Percentiles rank a stretch among this genome's conserved stretches.
These are phyloP conservation scores for Dactylellina parvicollis DNA, from an alignment of 2,329 filamentous ascomycete genomes.

Conservation along the genomic window DNA sequence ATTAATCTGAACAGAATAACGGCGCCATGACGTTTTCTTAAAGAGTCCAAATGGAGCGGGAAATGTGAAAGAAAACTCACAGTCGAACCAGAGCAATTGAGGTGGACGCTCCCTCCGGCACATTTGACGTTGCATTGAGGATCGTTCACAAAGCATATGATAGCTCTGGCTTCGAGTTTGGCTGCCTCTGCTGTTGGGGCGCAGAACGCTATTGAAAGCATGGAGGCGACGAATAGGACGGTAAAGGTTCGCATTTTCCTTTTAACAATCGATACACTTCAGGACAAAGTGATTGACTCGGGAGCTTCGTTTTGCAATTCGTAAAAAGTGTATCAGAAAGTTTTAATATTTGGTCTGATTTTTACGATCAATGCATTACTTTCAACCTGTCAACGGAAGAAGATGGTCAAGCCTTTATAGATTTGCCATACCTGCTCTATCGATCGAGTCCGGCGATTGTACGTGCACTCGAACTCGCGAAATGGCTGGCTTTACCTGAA, in stretches of 20 bases:
- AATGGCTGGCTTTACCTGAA: too few species aligned
- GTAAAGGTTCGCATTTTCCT: slow-evolving; percentile 9
- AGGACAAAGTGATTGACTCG: too few species aligned
- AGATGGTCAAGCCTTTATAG: too few species aligned
- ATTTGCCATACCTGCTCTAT: too few species aligned
- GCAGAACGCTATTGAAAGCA: neutral
- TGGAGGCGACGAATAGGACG: neutral
- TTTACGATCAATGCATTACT: too few species aligned
- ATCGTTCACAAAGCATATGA: slow-evolving; percentile 7
- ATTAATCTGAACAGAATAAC: neutral
- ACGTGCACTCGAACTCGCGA: too few species aligned
- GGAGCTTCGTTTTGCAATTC: too few species aligned
- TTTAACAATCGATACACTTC: slow-evolving; percentile 3
- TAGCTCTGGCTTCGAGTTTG: neutral
- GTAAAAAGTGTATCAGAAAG: too few species aligned
- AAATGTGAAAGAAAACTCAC: neutral
- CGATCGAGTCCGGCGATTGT: too few species aligned
- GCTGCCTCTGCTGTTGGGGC: neutral
- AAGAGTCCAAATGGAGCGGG: neutral
- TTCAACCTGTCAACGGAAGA: too few species aligned
- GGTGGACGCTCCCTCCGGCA: slow-evolving; percentile 1
- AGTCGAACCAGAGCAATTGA: slow-evolving; percentile 8
- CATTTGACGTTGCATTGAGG: slow-evolving; percentile 8
- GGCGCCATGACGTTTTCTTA: too few species aligned
- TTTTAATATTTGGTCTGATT: too few species aligned